Conservation (phyloP, 2,329 filamentous ascomycete species). For the Trichoderma sp. region DNA sequence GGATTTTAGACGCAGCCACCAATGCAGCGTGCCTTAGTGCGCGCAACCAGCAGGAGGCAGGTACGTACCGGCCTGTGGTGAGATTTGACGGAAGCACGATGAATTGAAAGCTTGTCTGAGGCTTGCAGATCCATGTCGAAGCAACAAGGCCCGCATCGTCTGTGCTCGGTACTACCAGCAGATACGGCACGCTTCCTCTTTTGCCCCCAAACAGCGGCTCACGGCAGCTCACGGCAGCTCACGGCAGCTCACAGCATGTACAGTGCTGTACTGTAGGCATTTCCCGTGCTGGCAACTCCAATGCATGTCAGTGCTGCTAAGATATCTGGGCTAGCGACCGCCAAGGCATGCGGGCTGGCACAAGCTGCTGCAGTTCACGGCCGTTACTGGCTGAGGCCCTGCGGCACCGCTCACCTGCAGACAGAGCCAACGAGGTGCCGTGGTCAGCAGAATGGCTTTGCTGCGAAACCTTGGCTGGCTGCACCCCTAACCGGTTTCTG, state of each 20-base stretch:
- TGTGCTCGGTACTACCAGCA: background rate
- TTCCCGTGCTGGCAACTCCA: background rate
- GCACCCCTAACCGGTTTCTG: background rate
- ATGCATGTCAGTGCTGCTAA: background rate
- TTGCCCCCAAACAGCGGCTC: background rate
- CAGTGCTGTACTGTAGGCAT: background rate
- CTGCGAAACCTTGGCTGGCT: constrained; percentile 6
- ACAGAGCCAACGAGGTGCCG: constrained; percentile 14
- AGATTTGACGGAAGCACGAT: background rate
- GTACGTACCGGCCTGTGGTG: background rate
- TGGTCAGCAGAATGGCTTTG: constrained; percentile 12
- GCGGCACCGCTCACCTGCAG: background rate
- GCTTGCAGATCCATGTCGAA: background rate
- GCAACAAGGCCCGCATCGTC: background rate
- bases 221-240: background rate
- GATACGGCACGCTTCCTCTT: background rate
- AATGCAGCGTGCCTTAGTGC: background rate
- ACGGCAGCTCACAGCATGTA: background rate
- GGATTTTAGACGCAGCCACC: background rate
- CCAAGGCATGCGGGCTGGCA: background rate
- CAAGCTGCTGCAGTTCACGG: background rate
- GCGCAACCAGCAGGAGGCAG: background rate
- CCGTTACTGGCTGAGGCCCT: constrained; percentile 2
- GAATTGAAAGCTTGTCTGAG: background rate
- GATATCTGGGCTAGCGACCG: background rate